Percentiles rank a stretch among this genome's conserved stretches.
phyloP scores from a whole-genome alignment of 257 asterid genomes.

The Ehretia macrophylla region DNA sequence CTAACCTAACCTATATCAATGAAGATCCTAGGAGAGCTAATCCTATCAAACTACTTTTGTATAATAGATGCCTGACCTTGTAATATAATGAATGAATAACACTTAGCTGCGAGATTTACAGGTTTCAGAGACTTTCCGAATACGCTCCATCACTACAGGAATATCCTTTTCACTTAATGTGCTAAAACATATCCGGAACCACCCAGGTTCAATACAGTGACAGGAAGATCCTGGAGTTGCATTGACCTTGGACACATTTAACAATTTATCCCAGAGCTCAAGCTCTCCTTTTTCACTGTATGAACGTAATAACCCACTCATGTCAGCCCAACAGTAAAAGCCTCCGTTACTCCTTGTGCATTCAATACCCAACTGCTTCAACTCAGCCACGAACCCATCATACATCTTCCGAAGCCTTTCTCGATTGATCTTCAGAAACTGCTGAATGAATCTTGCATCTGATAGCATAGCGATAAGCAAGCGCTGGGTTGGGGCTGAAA shows the following conservation, averaged over 20 bases:
- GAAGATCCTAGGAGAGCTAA: not conserved
- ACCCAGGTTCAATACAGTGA: conserved; percentile 63
- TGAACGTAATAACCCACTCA: conserved; percentile 48
- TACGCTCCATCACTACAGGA: conserved; percentile 40
- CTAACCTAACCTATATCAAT: not conserved
- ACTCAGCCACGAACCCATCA: conserved; percentile 33
- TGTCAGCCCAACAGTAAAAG: conserved; percentile 59
- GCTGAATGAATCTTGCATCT: conserved; percentile 36
- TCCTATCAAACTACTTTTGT: not conserved
- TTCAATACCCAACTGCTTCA: conserved; percentile 45
- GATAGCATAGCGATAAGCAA: conserved; percentile 45
- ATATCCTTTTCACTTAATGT: conserved; percentile 35
- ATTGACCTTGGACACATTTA: conserved; percentile 41
- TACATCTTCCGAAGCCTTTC: conserved; percentile 43
- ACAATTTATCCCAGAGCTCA: conserved; percentile 54
- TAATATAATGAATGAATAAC: conserved; percentile 4
- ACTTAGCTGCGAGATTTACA: conserved; percentile 32
- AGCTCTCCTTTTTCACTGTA: conserved; percentile 57
- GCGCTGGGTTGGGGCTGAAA: conserved; percentile 46
- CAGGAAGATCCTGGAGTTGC: conserved; percentile 59
- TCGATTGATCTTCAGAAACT: conserved; percentile 22
- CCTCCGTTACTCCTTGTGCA: conserved; percentile 44
- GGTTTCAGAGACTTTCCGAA: conserved; percentile 34
- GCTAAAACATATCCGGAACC: conserved; percentile 54
- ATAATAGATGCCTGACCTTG: too few relatives aligned